These are phyloP conservation scores for Anisogramma anomala DNA, from an alignment of 2,329 filamentous ascomycete genomes.

Conservation along the genomic window DNA sequence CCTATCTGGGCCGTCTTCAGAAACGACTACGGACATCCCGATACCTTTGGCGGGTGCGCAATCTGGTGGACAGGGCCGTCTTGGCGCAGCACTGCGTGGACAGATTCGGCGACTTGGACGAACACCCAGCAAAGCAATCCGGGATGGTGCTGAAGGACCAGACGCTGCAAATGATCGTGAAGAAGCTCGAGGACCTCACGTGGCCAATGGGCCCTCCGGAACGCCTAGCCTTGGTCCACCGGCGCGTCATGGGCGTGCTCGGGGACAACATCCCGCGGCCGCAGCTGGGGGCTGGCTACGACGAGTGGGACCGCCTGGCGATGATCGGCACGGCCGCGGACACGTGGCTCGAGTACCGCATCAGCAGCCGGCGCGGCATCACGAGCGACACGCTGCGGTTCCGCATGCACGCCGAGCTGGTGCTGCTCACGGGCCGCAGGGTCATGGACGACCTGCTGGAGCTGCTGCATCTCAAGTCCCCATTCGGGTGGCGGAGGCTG, in stretches of 20 bases:
- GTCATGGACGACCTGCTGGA: neutral
- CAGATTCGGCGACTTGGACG: neutral
- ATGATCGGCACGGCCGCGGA: neutral
- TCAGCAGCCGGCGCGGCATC: conserved; percentile 7
- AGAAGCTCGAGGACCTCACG: conserved; percentile 1
- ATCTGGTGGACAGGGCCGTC: neutral
- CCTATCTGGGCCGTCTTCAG: conserved; percentile 2
- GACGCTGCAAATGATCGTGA: conserved; percentile 4
- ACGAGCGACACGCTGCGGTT: neutral
- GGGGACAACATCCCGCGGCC: conserved; percentile 1
- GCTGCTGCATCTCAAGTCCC: neutral
- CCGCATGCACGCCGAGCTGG: conserved; percentile 4
- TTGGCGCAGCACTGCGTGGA: neutral
- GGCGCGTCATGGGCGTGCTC: neutral
- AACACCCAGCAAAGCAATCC: conserved; percentile 1
- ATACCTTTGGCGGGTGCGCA: neutral
- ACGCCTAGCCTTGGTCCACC: too few relatives aligned
- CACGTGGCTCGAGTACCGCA: conserved; percentile 10
- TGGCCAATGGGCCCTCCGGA: too few relatives aligned
- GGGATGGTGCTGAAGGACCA: conserved; percentile 11
- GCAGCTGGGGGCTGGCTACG: neutral
- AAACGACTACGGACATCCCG: neutral
- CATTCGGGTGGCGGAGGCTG: neutral
- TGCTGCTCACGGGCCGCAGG: neutral
- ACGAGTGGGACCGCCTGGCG: neutral